Evolutionary conservation across 2,329 filamentous ascomycete genomes (phyloP).

Genomic region (Fusarium sp.): DNA sequence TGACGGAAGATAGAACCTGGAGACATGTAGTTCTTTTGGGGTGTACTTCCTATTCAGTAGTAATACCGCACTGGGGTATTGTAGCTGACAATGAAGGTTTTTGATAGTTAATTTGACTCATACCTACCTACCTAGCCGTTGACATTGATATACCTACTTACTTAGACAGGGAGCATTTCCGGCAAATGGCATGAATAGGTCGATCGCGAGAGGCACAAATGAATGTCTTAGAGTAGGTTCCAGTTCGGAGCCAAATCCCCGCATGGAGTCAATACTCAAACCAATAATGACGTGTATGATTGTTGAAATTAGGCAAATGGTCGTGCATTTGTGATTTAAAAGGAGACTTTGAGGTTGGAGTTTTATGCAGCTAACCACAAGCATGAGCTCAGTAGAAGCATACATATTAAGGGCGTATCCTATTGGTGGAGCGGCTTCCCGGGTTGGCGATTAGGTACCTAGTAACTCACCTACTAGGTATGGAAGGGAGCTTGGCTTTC

Average conservation of each 20-base stretch:
- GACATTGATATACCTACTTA: too few species aligned
- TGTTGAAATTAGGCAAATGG: background rate
- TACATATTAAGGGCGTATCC: background rate
- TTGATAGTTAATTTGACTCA: background rate
- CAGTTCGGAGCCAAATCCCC: background rate
- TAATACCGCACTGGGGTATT: too few species aligned
- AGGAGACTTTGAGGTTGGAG: slow-evolving; percentile 4
- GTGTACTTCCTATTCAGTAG: too few species aligned
- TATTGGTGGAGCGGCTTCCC: slow-evolving; percentile 28
- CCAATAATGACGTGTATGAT: slow-evolving; percentile 23
- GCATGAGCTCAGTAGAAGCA: slow-evolving; percentile 21
- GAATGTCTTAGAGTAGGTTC: background rate
- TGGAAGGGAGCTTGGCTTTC: background rate
- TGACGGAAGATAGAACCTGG: too few species aligned
- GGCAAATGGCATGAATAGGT: background rate
- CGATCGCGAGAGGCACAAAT: background rate
- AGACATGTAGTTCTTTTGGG: too few species aligned
- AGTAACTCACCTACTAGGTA: background rate
- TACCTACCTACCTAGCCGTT: background rate
- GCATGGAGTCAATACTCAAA: background rate
- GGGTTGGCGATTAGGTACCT: background rate
- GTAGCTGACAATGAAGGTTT: background rate
- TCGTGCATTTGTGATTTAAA: background rate
- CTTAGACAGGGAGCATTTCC: background rate
- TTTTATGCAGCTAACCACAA: slow-evolving; percentile 25